Evolutionary conservation across 179 eudicot species (phyloP), one percentile per base, ranked within the genome.

Genomic region (Corrigiola litoralis): DNA sequence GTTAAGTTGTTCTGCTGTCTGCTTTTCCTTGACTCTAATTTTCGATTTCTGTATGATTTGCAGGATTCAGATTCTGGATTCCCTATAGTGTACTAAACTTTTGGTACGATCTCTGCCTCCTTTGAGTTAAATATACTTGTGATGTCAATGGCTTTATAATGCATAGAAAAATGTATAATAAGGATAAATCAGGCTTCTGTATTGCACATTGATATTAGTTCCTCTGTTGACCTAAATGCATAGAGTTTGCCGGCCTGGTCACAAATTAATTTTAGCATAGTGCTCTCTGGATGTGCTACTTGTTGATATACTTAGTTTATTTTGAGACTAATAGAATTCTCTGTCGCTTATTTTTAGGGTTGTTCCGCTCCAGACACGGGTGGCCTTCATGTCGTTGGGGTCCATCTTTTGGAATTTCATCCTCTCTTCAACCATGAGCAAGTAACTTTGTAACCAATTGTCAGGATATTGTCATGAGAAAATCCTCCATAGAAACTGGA

Each of bases 51-150:
- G 48, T 20, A 41, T 66, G 36, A 46, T 57, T 45, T 81, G 72
- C 97, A 94, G 99, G 99, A 51, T 88, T 90, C 72, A 75, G 91
- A 78, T 94, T 94, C 81, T 94, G 99, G 99, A 77, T 94, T 68
- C 99, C 99, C 47, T 96, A 90, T 63, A 87, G 95, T 74, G 70
- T 72, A 41, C 61, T 94, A 79, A 94, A 94, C 68, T 94, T 94
- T 73, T 82, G 97, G 99, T 94, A 90, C 40, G 60, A 66, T 75
- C 61, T 38, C 62, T 64, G 36, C 58, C 49, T 58, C 47, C 25
- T 69, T 48, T 17, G 18, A 65, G 46, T 36, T 61, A 18, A 24
- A 25, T 27, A 12, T 42, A 18, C 20, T 37, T 27, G n/a, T 76
- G 31, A 38, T 55, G 38, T 21, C 50, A 42, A 33, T 59, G 29